A percentile compares a stretch with the other conserved stretches of the same genome.
Conservation (phyloP, 345 rosid species). For the Fremontodendron californicum region DNA sequence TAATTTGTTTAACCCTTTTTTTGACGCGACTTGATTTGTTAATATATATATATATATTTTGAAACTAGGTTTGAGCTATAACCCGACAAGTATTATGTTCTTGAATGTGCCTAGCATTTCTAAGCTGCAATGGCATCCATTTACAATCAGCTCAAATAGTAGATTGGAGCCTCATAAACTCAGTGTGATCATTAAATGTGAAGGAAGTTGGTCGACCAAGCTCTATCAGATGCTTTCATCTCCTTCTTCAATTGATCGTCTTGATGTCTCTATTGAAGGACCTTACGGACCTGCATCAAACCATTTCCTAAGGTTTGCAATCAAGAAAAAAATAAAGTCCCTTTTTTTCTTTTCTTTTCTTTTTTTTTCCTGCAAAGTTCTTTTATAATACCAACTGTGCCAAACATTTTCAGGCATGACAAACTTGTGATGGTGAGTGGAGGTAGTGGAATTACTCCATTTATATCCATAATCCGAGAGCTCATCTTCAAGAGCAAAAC, state of each 20-base stretch:
- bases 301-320: constrained; percentile 55
- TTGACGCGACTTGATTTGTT: background rate
- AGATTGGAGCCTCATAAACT: constrained; percentile 59
- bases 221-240: constrained; percentile 65
- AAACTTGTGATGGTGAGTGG: constrained; percentile 79
- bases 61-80: constrained; percentile 53
- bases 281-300: constrained; percentile 86
- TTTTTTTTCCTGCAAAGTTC: background rate
- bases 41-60: background rate
- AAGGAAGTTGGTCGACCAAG: constrained; percentile 80
- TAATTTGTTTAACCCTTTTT: background rate
- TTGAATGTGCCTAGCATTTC: constrained; percentile 73
- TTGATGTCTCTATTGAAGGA: constrained; percentile 69
- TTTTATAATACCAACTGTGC: background rate
- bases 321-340: background rate
- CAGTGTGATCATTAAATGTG: constrained; percentile 63
- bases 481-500: constrained; percentile 36
- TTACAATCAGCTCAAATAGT: constrained; percentile 65
- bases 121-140: constrained; percentile 92
- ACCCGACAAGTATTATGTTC: constrained; percentile 65
- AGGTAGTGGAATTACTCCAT: constrained; percentile 90
- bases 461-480: constrained; percentile 70
- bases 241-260: constrained; percentile 39
- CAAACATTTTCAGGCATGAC: constrained; percentile 47
- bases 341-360: no score